These are phyloP conservation scores for Arthrobotrys megalospora DNA, from an alignment of 2,329 filamentous ascomycete genomes.

Conservation along the genomic window DNA sequence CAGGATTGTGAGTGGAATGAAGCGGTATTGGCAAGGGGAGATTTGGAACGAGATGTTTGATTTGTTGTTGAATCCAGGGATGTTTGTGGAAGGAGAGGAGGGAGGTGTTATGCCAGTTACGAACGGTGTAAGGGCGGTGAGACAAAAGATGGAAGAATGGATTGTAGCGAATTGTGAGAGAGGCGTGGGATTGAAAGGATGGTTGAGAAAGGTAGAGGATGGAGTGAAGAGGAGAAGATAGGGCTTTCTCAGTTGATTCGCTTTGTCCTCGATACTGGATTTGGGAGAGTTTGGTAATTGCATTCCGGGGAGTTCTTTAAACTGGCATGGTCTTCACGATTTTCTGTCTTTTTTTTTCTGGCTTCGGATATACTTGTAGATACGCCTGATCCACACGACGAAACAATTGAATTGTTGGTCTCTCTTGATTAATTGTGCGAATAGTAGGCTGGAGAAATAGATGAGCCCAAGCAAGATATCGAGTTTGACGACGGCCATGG, in stretches of 20 bases:
- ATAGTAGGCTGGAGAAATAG: no score
- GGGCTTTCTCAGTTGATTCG: conserved; percentile 46
- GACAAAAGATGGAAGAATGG: conserved; percentile 88
- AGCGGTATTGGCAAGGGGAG: conserved; percentile 96
- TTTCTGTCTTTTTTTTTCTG: background rate
- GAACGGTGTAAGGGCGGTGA: conserved; percentile 77
- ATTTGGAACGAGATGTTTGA: conserved; percentile 89
- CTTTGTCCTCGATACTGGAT: background rate
- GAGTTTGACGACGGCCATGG: background rate
- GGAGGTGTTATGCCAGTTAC: conserved; percentile 80
- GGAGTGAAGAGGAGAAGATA: conserved; percentile 58
- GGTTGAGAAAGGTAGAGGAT: conserved; percentile 76
- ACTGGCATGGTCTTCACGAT: background rate
- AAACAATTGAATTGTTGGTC: no score
- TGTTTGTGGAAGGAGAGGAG: conserved; percentile 77
- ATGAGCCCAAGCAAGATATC: no score
- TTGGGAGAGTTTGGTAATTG: background rate
- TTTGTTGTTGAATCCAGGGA: conserved; percentile 84
- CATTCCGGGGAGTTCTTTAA: conserved; percentile 27
- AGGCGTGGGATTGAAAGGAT: conserved; percentile 80
- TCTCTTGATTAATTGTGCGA: no score
- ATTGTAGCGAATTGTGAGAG: conserved; percentile 85
- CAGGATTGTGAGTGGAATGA: conserved; percentile 84
- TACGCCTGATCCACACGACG: background rate
- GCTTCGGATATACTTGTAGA: background rate